These are phyloP conservation scores for Kalaharituber pfeilii DNA, from an alignment of 2,329 filamentous ascomycete species.

Conservation along the genomic window DNA sequence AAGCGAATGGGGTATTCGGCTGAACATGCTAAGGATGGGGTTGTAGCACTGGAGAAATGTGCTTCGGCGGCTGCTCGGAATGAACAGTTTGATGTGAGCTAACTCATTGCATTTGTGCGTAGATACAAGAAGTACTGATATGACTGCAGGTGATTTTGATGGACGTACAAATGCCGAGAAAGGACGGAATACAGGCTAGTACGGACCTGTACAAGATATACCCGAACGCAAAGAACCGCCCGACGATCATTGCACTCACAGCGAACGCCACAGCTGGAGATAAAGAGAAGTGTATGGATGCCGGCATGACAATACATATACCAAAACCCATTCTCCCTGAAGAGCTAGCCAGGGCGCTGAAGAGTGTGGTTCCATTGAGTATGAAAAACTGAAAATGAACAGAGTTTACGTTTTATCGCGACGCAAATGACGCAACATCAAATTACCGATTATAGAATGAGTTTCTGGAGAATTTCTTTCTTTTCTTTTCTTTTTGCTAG, in stretches of 20 bases:
- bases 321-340: slow-evolving; percentile 94
- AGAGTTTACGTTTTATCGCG: background rate
- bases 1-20: slow-evolving; percentile 91
- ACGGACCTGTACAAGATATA: slow-evolving; percentile 8
- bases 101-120: background rate
- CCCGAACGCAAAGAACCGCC: slow-evolving; percentile 37
- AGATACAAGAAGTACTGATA: slow-evolving; percentile 33
- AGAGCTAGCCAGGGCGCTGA: slow-evolving; percentile 73
- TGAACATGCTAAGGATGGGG: slow-evolving; percentile 83
- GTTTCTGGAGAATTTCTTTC: no score
- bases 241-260: slow-evolving; percentile 89
- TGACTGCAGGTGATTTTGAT: slow-evolving; percentile 72
- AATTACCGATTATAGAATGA: background rate
- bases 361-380: slow-evolving; percentile 54
- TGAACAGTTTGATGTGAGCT: slow-evolving; percentile 21
- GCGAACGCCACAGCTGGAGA: slow-evolving; percentile 98
- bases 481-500: no score
- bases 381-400: slow-evolving; percentile 29
- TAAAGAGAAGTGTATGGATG: slow-evolving; percentile 91
- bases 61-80: slow-evolving; percentile 20
- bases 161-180: slow-evolving; percentile 88
- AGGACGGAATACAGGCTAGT: slow-evolving; percentile 23
- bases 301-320: slow-evolving; percentile 96
- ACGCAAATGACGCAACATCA: background rate
- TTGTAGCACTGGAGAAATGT: slow-evolving; percentile 60